Base-by-base conservation (phyloP, 345 rosid species). In the Passiflora organensis region DNA sequence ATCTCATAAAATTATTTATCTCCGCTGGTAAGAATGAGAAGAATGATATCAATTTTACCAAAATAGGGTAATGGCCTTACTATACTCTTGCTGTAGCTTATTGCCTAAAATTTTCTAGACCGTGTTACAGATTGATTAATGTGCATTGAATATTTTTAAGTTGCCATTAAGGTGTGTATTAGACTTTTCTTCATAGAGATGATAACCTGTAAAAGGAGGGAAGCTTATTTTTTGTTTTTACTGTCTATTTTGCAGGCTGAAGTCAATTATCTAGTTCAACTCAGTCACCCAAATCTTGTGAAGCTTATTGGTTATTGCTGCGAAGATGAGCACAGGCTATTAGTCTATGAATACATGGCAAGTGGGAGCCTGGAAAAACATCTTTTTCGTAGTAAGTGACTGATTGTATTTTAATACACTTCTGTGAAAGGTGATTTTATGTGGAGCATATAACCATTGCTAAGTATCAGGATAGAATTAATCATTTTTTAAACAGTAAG, bases 271-370 rank as follows among this genome's bases (percentile, higher is more conserved):
- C 71, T 93, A 66, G 99, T 97, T 58, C 95, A 85, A 67, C 83
- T 93, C 15, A 82, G 91, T 70, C 96, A 93, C 68, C 71, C 84
- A 14, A 89, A 89, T 77, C 88, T 93, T 76, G 99, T 89, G 52
- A 93, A 85, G 76, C 99, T 93, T 49, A 87, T 89, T 78, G 99
- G 99, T 10, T 87, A 86, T 61, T 93, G 99, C 70, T 93, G 99
- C 59, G 99, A 93, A 76, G 97, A 83, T 72, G 96, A 84, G 47
- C 97, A 89, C 56, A 82, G 97, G 56, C 63, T 89, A 45, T 74
- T 93, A 64, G 90, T 89, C 43, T 93, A 93, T 64, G 99, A 93
- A 67, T 89, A 86, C 75, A 82, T 93, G 96, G 87, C 89, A 0
- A 66, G 82, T 71, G 99, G 97, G 42, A 89, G 97, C 76, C 76